Base-by-base conservation (phyloP, 2,329 filamentous ascomycete species). In the Colletotrichum sp. region DNA sequence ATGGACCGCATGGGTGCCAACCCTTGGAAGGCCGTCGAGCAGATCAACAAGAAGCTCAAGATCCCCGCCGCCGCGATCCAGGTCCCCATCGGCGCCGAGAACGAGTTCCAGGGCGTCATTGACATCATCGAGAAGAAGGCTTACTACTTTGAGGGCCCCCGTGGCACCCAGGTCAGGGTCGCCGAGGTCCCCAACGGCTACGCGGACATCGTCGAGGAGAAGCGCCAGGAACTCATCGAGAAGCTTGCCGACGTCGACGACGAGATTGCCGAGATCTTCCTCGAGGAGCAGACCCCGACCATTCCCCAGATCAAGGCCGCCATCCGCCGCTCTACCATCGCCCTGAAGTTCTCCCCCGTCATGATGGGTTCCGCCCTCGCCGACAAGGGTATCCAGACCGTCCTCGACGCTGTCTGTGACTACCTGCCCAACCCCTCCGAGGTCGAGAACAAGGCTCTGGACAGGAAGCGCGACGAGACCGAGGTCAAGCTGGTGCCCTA, bases 1-100 rank as follows among this genome's bases (percentile, higher is more conserved):
- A 99, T 99, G 96, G 97, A 99, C 83, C 94, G 97, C 79, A 98
- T 98, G 94, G 97, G 97, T 76, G 95, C 97, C 78, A 99, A 99
- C 84, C 97, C 97, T 10, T 99, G 96, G 92, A 98, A 98, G 87
- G 96, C 96, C 10, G 93, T 99, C 73, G 96, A 99, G 55, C 96
- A 98, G 87, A 99, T 99, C 89, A 98, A 98, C 88, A 92, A 93
- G 81, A 99, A 99, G 87, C 92, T 99, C 78, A 96, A 96, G 87
- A 94, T 99, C 69, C 93, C 95, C 36, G 97, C 97, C 39, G 97
- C 97, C 14, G 97, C 97, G 21, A 91, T 99, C 59, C 97, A 99
- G 86, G 93, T 99, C 28, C 97, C 97, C 12, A 98, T 99, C 80
- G 97, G 97, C 75, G 89, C 92, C 30, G 97, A 99, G 85, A 96